These are phyloP conservation scores for Funneliformis geosporum DNA, from an alignment of 192 early-diverging fungal species.

Conservation along the genomic window DNA sequence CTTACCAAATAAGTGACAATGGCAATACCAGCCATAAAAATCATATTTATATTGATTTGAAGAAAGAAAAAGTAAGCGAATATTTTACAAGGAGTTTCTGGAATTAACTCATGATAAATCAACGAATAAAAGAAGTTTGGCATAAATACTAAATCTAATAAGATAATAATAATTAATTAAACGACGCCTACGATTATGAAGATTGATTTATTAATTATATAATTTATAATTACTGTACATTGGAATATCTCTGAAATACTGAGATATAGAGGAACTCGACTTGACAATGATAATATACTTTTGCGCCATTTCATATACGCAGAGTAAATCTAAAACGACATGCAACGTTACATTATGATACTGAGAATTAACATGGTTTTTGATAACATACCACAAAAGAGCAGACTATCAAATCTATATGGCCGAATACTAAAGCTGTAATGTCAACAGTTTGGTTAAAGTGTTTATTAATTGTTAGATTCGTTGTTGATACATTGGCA, in stretches of 20 bases:
- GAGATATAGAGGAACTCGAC: slow-evolving; percentile 3
- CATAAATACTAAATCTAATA: background rate
- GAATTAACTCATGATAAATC: background rate
- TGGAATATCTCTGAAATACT: background rate
- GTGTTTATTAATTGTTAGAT: too few relatives aligned
- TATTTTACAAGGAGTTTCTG: background rate
- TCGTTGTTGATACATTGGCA: too few relatives aligned
- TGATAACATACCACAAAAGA: too few relatives aligned
- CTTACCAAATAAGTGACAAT: slow-evolving; percentile 13
- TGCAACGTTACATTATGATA: too few relatives aligned
- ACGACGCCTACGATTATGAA: too few relatives aligned
- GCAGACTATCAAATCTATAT: too few relatives aligned
- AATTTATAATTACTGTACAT: background rate
- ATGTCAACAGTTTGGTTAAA: too few relatives aligned
- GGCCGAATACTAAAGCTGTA: too few relatives aligned
- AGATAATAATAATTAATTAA: background rate
- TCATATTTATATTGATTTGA: background rate
- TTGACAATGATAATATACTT: background rate
- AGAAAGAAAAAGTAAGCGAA: background rate
- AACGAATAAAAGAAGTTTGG: slow-evolving; percentile 12
- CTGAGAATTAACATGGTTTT: too few relatives aligned
- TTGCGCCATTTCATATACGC: background rate
- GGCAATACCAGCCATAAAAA: background rate
- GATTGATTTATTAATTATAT: too few relatives aligned
- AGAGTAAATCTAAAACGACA: background rate